Evolutionary conservation across 257 asterid species (phyloP), one percentile per base, ranked within the genome.

Genomic region (Nicotiana tabacum): DNA sequence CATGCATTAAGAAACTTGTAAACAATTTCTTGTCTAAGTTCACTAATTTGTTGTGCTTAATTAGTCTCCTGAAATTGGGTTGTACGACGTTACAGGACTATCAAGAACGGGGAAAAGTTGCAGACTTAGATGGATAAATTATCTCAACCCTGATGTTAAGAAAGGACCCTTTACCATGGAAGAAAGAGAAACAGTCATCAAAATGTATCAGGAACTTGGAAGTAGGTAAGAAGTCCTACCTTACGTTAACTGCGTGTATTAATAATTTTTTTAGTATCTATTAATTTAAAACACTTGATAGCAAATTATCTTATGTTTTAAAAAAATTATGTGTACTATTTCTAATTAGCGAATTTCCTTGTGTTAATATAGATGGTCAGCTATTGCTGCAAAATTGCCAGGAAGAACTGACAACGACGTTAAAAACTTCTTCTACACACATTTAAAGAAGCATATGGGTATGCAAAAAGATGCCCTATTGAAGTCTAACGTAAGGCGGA

Each of bases 111-210:
- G 82, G 0, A 82, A 82, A 18, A 82, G 85, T 72, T 46, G 85
- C n/a, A 74, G 85, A 48, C 85, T 82, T 12, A 76, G 85, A 27
- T 74, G 85, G 85, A 32, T 74, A 61, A 82, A 82, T 39, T 82
- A 76, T 35, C 82, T 83, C 17, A 51, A 0, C 1, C 82, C 85
- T n/a, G 81, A 61, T 37, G 74, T 82, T 5, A 82, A 76, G 43
- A 74, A 65, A 82, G 82, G 70, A 18, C 62, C 74, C 13, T 76
- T 72, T 58, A 82, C 12, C 16, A 12, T 15, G 9, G 58, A 82
- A 48, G 85, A 82, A 62, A 48, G 35, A 2, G 64, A 82, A 17
- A 61, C 11, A 0, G 39, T 76, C 6, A 61, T 82, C 66, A 35
- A 46, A 48, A 18, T 82, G 81, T 15, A 74, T n/a, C 48, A 72